Conservation (phyloP, 139 green algal genomes). For the Helicosporidium sp. region DNA sequence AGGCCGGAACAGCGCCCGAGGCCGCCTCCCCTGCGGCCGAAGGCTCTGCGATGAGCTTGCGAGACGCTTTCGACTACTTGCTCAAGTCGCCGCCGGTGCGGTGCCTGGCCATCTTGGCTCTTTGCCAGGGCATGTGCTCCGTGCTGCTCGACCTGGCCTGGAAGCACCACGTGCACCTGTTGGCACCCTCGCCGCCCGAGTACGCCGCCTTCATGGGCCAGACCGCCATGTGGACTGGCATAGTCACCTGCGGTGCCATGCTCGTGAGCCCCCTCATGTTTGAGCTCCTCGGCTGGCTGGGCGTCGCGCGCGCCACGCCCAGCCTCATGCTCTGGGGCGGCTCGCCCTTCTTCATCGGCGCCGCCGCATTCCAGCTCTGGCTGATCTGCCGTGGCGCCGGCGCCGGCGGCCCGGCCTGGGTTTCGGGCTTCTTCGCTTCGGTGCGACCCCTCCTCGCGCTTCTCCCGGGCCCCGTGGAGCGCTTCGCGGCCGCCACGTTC, state of each 20-base stretch:
- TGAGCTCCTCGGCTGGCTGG: constrained; percentile 45
- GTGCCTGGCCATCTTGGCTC: constrained; percentile 72
- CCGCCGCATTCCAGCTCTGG: constrained; percentile 32
- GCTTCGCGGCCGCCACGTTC: too few relatives aligned
- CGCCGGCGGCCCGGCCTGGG: too few relatives aligned
- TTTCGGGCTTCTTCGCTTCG: too few relatives aligned
- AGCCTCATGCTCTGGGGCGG: constrained; percentile 30
- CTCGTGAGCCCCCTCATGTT: constrained; percentile 67
- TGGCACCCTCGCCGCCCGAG: constrained; percentile 52
- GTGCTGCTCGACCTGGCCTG: constrained; percentile 80
- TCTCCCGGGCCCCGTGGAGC: too few relatives aligned
- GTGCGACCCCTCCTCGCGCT: too few relatives aligned
- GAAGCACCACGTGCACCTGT: constrained; percentile 73
- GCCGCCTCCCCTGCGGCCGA: background rate
- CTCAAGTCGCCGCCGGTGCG: constrained; percentile 47
- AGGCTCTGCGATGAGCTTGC: constrained; percentile 16
- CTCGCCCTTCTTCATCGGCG: constrained; percentile 54
- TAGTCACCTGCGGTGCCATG: constrained; percentile 61
- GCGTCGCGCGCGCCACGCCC: constrained; percentile 55
- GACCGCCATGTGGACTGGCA: constrained; percentile 63
- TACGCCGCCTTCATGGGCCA: constrained; percentile 69
- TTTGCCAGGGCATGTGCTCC: constrained; percentile 57
- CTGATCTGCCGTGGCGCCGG: too few relatives aligned
- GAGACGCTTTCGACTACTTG: constrained; percentile 35
- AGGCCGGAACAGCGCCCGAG: background rate